Evolutionary conservation across 495 filamentous ascomycete species (phyloP).

Genomic region (Ramalina intermedia): DNA sequence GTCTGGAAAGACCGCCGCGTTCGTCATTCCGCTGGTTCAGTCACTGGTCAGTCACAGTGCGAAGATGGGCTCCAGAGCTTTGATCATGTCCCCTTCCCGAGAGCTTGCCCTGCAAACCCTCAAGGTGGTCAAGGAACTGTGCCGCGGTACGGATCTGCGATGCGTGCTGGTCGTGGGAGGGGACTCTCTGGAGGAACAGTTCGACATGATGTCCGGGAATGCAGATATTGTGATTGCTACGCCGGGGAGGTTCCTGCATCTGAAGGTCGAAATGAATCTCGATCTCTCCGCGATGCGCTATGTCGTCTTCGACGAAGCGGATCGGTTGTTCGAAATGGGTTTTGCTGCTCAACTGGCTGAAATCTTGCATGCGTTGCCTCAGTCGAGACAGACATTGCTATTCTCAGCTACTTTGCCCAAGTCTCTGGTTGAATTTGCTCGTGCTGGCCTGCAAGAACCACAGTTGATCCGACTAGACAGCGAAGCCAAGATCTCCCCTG

Average conservation of each 20-base stretch:
- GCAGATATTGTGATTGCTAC: slow-evolving; percentile 96
- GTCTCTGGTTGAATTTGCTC: slow-evolving; percentile 86
- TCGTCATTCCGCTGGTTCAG: slow-evolving; percentile 96
- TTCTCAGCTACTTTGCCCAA: slow-evolving; percentile 92
- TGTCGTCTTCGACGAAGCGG: slow-evolving; percentile 94
- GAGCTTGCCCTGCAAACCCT: slow-evolving; percentile 90
- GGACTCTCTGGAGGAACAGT: slow-evolving; percentile 93
- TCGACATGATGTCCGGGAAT: slow-evolving; percentile 79
- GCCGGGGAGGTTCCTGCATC: slow-evolving; percentile 84
- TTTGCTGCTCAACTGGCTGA: slow-evolving; percentile 87
- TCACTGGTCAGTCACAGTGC: slow-evolving; percentile 79
- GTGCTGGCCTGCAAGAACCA: slow-evolving; percentile 83
- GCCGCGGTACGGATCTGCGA: slow-evolving; percentile 78
- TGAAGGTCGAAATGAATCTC: slow-evolving; percentile 89
- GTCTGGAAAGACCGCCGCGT: slow-evolving; percentile 93
- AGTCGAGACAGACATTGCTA: slow-evolving; percentile 73
- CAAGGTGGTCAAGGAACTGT: slow-evolving; percentile 90
- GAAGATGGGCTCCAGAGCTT: slow-evolving; percentile 65
- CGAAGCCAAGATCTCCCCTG: slow-evolving; percentile 89
- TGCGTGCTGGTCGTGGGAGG: slow-evolving; percentile 82
- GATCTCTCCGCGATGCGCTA: slow-evolving; percentile 77
- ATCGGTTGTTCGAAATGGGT: slow-evolving; percentile 95
- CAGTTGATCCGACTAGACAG: slow-evolving; percentile 76
- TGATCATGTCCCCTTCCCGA: slow-evolving; percentile 81
- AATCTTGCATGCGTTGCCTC: slow-evolving; percentile 77